phyloP scores from a whole-genome alignment of 331 rosid genomes.

The Arachis monticola region DNA sequence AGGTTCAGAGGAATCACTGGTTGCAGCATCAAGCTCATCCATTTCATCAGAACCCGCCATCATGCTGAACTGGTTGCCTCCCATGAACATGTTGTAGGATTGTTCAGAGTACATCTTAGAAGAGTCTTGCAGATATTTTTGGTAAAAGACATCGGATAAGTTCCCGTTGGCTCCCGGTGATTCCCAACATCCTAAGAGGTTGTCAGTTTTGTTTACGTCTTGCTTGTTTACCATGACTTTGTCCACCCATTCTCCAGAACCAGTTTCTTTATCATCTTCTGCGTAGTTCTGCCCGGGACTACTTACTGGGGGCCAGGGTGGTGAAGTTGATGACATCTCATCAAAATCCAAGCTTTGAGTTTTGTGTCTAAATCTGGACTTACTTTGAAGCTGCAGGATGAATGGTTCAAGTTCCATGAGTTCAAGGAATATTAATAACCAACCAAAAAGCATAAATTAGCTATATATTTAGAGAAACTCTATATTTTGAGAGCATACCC shows the following conservation, averaged over 20 bases:
- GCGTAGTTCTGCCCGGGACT: slow-evolving; percentile 57
- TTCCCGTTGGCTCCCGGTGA: slow-evolving; percentile 60
- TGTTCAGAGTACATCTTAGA: slow-evolving; percentile 69
- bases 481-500: slow-evolving; percentile 52
- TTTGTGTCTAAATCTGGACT: slow-evolving; percentile 56
- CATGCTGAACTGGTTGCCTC: slow-evolving; percentile 61
- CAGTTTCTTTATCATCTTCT: slow-evolving; percentile 76
- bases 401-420: slow-evolving; percentile 19
- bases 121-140: slow-evolving; percentile 86
- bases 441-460: slow-evolving; percentile 10
- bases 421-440: slow-evolving; percentile 34
- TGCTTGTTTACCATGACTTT: slow-evolving; percentile 98
- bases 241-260: slow-evolving; percentile 91
- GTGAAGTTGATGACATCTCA: slow-evolving; percentile 80
- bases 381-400: slow-evolving; percentile 49
- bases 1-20: slow-evolving; percentile 95
- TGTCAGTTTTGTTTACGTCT: slow-evolving; percentile 67
- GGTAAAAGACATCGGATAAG: slow-evolving; percentile 72
- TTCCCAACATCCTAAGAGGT: slow-evolving; percentile 73
- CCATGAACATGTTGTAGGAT: slow-evolving; percentile 67
- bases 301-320: slow-evolving; percentile 86
- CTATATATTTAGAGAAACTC: not conserved
- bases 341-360: slow-evolving; percentile 81
- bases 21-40: slow-evolving; percentile 90
- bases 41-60: slow-evolving; percentile 66